Evolutionary conservation across 768 basidiomycete genomes (phyloP).

Genomic region (Trametes villosa): DNA sequence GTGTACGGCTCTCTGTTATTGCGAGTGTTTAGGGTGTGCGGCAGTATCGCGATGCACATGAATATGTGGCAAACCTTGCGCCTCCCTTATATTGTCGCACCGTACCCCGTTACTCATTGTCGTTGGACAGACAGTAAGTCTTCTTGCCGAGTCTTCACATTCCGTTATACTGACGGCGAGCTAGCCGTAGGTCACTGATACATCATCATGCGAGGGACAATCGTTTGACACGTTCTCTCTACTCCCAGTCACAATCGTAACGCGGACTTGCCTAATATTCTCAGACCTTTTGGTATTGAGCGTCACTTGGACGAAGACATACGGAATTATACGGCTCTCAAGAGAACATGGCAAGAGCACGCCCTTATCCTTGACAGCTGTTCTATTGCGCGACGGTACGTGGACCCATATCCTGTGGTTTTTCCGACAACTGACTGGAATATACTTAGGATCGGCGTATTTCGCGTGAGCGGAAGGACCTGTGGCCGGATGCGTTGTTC

Average conservation of each 20-base stretch:
- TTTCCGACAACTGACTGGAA: no score
- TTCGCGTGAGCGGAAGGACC: slow-evolving; percentile 15
- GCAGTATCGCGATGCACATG: slow-evolving; percentile 7
- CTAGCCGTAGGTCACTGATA: neutral
- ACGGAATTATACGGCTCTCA: slow-evolving; percentile 15
- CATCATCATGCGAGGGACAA: neutral
- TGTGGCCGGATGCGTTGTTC: neutral
- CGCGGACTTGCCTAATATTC: slow-evolving; percentile 5
- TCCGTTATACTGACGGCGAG: neutral
- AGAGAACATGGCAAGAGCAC: neutral
- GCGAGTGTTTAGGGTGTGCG: no score
- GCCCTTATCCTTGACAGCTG: slow-evolving; percentile 1
- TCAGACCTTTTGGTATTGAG: slow-evolving; percentile 13
- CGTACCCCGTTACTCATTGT: neutral
- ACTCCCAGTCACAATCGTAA: slow-evolving; percentile 2
- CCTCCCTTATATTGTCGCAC: neutral
- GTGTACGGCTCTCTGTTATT: neutral
- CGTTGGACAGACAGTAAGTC: slow-evolving; percentile 1
- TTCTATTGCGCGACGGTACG: slow-evolving; percentile 12
- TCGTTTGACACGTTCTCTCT: neutral
- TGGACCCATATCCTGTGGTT: neutral
- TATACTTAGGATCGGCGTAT: neutral
- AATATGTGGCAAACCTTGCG: neutral
- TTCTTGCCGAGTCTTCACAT: neutral
- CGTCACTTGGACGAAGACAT: slow-evolving; percentile 18